Conservation (phyloP, 305 asterid genomes). For the Solanum hybrid region DNA sequence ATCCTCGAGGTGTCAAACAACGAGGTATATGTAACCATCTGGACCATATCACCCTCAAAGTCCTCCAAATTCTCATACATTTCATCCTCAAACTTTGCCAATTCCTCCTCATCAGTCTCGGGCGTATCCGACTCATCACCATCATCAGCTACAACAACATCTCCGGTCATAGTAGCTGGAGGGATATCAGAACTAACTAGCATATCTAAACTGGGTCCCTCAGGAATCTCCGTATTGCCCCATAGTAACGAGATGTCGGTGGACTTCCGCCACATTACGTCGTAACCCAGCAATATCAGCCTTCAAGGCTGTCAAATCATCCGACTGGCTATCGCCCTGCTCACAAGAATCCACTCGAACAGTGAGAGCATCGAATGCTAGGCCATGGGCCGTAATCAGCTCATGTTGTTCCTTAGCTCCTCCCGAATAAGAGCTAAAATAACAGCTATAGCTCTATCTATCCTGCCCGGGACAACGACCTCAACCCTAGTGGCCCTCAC, state of each 20-base stretch:
- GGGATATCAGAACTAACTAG: neutral
- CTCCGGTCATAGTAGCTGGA: neutral
- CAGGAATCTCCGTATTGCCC: neutral
- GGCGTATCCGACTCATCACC: neutral
- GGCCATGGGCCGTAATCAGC: neutral
- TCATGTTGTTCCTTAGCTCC: neutral
- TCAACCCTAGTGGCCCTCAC: neutral
- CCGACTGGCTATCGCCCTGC: neutral
- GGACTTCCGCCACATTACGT: neutral
- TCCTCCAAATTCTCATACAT: neutral
- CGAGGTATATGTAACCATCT: fast-evolving
- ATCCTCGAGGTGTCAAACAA: neutral
- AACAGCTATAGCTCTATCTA: too few relatives aligned
- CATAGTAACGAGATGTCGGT: neutral
- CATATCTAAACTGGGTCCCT: neutral
- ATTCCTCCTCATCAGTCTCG: too few relatives aligned
- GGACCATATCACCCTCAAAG: neutral
- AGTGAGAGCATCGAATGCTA: neutral
- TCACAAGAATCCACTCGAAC: neutral
- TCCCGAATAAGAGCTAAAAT: neutral
- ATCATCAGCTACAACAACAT: neutral
- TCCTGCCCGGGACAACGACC: fast-evolving
- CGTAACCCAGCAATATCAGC: too few relatives aligned
- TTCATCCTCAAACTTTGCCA: neutral
- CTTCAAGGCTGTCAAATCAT: neutral